Conservation (phyloP, 225 moss, liverwort and hornwort genomes). For the Pseudoscleropodium purum region DNA sequence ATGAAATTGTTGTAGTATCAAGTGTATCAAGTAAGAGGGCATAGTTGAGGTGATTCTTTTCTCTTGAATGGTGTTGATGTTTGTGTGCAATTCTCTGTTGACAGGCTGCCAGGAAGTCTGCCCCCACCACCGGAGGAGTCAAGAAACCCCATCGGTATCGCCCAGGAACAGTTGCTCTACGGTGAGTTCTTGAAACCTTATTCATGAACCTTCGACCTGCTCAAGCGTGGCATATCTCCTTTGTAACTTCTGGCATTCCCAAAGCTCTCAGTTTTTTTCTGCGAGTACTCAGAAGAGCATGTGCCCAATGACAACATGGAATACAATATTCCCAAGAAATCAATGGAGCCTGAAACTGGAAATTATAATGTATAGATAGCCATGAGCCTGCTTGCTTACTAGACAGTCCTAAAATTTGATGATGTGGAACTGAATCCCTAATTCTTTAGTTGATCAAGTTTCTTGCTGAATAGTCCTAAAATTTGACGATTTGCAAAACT, state of each 20-base stretch:
- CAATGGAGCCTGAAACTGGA: neutral
- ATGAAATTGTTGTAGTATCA: neutral
- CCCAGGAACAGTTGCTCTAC: constrained; percentile 20
- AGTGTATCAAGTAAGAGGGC: neutral
- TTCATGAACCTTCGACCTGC: neutral
- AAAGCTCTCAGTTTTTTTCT: neutral
- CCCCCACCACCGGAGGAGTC: constrained; percentile 41
- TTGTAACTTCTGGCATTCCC: neutral
- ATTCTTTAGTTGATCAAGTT: neutral
- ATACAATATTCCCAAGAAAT: neutral
- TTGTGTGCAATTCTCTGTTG: neutral
- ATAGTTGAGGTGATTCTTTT: neutral
- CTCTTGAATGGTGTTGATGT: neutral
- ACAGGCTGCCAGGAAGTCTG: constrained; percentile 44
- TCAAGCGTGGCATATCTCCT: neutral
- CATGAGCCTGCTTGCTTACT: neutral
- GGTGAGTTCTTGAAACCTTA: constrained; percentile 2
- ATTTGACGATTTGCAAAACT: neutral
- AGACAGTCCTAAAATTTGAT: neutral
- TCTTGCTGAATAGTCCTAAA: neutral
- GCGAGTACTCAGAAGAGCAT: neutral
- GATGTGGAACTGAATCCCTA: neutral
- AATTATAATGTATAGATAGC: neutral
- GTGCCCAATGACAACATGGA: neutral
- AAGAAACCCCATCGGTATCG: constrained; percentile 34